These are phyloP conservation scores for Arabidopsis lyrata DNA, from an alignment of 441 rosid species.

Conservation along the genomic window DNA sequence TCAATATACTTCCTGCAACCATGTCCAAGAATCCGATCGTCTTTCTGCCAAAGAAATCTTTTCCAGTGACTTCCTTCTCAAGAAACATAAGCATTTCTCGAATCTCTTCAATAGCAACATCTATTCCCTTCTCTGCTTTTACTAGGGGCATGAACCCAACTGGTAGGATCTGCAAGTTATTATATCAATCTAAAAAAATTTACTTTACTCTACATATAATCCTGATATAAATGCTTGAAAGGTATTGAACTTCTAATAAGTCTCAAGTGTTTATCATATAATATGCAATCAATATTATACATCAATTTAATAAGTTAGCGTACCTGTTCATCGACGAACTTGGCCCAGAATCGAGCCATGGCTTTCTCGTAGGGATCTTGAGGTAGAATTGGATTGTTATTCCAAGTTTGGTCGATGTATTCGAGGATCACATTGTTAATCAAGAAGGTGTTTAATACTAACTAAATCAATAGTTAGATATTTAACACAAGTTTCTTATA, in stretches of 20 bases:
- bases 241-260: not conserved
- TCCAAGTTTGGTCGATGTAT: conserved; percentile 55
- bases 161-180: not conserved
- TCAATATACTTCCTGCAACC: conserved; percentile 31
- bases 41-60: conserved; percentile 50
- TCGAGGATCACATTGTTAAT: conserved; percentile 54
- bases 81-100: conserved; percentile 31
- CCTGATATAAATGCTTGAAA: not conserved
- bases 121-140: conserved; percentile 24
- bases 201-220: not conserved
- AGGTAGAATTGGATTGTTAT: conserved; percentile 46
- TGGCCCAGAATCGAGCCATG: conserved; percentile 47
- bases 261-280: not conserved
- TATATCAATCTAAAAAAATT: not conserved
- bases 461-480: no score
- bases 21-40: conserved; percentile 50
- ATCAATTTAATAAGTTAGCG: not conserved
- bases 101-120: conserved; percentile 32
- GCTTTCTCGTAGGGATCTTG: conserved; percentile 48
- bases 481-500: no score
- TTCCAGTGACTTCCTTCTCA: conserved; percentile 50
- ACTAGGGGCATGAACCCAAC: not conserved
- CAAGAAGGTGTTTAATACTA: no score
- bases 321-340: conserved; percentile 51
- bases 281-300: not conserved